Percentiles rank a stretch among this genome's conserved stretches.
These are phyloP conservation scores for Escallonia herrerae DNA, from an alignment of 129 eudicot species.

Conservation along the genomic window DNA sequence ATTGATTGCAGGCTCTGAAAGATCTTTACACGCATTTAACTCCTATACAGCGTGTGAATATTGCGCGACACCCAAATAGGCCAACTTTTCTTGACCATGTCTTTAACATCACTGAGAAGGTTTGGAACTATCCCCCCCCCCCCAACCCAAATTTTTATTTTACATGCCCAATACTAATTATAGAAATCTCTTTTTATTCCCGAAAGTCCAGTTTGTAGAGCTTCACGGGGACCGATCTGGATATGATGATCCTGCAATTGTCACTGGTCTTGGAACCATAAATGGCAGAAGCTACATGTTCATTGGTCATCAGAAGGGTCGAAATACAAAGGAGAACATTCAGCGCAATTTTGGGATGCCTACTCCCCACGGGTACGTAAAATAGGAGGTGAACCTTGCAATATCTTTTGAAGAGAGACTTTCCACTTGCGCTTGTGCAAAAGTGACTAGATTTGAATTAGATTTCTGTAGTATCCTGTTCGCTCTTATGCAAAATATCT, in stretches of 20 bases:
- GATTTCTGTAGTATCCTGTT: not conserved
- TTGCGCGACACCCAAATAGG: slow-evolving; percentile 92
- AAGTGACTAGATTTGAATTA: not conserved
- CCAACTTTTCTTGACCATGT: slow-evolving; percentile 97
- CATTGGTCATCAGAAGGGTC: slow-evolving; percentile 91
- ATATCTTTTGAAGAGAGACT: not conserved
- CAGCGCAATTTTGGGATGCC: slow-evolving; percentile 96
- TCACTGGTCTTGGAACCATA: slow-evolving; percentile 77
- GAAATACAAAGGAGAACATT: slow-evolving; percentile 89
- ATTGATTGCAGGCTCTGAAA: slow-evolving; percentile 62
- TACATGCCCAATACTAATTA: not conserved
- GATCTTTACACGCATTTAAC: slow-evolving; percentile 76
- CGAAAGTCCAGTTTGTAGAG: slow-evolving; percentile 67
- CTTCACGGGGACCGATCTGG: slow-evolving; percentile 88
- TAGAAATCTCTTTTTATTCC: slow-evolving; percentile 12
- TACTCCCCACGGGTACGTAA: slow-evolving; percentile 90
- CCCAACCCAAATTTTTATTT: not conserved
- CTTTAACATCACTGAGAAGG: slow-evolving; percentile 86
- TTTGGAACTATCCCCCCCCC: slow-evolving; percentile 5
- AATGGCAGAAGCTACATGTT: slow-evolving; percentile 80
- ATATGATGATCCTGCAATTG: slow-evolving; percentile 85
- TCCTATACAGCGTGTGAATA: slow-evolving; percentile 85
- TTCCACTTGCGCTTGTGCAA: not conserved
- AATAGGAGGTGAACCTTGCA: not conserved
- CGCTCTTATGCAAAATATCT: not conserved